Evolutionary conservation across 2,329 filamentous ascomycete species (phyloP).

Genomic region (Trichoderma sp.): DNA sequence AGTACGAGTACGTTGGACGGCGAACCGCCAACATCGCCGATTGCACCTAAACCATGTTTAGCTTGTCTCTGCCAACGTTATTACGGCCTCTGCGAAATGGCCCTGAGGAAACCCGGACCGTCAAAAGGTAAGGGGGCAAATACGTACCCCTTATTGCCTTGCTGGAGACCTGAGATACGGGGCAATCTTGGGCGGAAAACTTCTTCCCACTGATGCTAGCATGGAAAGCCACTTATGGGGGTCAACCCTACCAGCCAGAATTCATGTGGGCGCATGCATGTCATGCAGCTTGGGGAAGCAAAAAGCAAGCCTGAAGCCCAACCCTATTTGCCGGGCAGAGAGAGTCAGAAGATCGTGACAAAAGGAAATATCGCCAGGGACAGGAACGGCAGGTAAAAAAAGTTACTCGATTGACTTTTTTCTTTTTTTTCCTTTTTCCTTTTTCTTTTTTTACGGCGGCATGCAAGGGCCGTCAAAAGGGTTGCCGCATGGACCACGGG

Average conservation of each 20-base stretch:
- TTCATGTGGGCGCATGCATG: constrained; percentile 26
- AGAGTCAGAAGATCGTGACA: background rate
- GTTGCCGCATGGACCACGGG: background rate
- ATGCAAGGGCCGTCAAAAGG: background rate
- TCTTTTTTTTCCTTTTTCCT: background rate
- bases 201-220: background rate
- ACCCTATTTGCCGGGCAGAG: background rate
- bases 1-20: background rate
- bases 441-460: background rate
- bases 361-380: background rate
- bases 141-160: background rate
- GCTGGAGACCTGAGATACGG: constrained; percentile 8
- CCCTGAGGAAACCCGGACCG: background rate
- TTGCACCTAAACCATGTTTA: background rate
- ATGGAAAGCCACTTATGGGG: background rate
- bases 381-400: background rate
- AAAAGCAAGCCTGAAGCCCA: constrained; percentile 2
- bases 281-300: constrained; percentile 24
- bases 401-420: background rate
- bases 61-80: background rate
- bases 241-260: background rate
- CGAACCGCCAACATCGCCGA: background rate
- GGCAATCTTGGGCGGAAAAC: background rate
- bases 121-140: background rate
- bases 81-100: background rate